phyloP scores from a whole-genome alignment of 352 stramenopile genomes.

The Pythium oligandrum region DNA sequence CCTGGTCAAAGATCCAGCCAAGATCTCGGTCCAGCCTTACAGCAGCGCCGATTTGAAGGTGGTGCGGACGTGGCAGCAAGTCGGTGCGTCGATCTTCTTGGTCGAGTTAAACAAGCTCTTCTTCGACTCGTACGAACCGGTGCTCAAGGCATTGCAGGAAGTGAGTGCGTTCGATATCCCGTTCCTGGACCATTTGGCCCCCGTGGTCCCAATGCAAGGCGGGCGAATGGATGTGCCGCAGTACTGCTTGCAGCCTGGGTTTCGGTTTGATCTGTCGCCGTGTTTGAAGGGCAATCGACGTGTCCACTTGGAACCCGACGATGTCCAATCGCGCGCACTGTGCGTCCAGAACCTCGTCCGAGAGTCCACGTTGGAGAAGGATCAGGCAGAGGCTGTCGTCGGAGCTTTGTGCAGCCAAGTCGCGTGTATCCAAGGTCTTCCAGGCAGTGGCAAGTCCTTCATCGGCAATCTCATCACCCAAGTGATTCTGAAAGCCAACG shows the following conservation, averaged over 20 bases:
- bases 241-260: slow-evolving; percentile 24
- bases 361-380: slow-evolving; percentile 37
- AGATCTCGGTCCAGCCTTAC: slow-evolving; percentile 32
- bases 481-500: slow-evolving; percentile 45
- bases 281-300: background rate
- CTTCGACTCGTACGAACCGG: slow-evolving; percentile 40
- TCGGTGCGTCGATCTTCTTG: slow-evolving; percentile 21
- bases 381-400: slow-evolving; percentile 61
- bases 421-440: slow-evolving; percentile 77
- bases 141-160: slow-evolving; percentile 37
- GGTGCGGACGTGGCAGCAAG: slow-evolving; percentile 12
- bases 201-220: slow-evolving; percentile 8
- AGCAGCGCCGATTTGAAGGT: slow-evolving; percentile 20
- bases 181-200: slow-evolving; percentile 35
- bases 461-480: slow-evolving; percentile 72
- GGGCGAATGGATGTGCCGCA: slow-evolving; percentile 25
- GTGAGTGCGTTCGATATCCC: slow-evolving; percentile 18
- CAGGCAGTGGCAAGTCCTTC: slow-evolving; percentile 81
- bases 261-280: slow-evolving; percentile 26
- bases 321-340: slow-evolving; percentile 11
- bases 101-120: slow-evolving; percentile 55
- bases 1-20: slow-evolving; percentile 23
- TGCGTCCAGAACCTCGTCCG: slow-evolving; percentile 22
- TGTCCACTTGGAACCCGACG: slow-evolving; percentile 15
- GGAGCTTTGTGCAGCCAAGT: slow-evolving; percentile 65